Conservation (phyloP, 169 alveolate species). For the Plasmodium yoelii region DNA sequence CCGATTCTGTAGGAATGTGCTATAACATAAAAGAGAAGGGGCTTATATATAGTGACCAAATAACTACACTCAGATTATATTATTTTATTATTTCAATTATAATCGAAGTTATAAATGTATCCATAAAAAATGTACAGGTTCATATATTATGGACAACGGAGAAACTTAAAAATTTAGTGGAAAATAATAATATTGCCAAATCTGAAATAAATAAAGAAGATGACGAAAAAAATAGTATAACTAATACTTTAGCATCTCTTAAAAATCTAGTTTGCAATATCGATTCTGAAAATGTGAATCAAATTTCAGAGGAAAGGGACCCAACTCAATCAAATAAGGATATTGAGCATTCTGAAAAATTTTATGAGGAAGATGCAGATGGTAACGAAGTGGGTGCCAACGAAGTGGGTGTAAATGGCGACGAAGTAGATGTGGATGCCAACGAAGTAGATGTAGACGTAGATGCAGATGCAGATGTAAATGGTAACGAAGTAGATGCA, state of each 20-base stretch:
- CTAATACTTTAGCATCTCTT: slow-evolving; percentile 14
- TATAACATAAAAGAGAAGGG: slow-evolving; percentile 35
- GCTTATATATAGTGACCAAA: slow-evolving; percentile 40
- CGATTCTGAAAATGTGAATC: background rate
- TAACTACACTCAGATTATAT: slow-evolving; percentile 29
- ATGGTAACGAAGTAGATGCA: background rate
- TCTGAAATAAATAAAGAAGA: background rate
- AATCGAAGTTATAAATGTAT: slow-evolving; percentile 8
- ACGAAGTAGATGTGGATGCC: background rate
- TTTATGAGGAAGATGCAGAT: background rate
- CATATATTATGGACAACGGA: slow-evolving; percentile 47
- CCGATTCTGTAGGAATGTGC: slow-evolving; percentile 3
- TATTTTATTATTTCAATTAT: slow-evolving; percentile 23
- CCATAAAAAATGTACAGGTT: slow-evolving; percentile 13
- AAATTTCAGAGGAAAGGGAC: background rate
- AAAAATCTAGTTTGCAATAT: slow-evolving; percentile 31
- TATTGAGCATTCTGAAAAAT: background rate
- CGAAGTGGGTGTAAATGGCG: background rate
- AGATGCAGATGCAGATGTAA: too few species aligned
- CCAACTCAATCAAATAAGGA: background rate
- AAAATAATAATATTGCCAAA: slow-evolving; percentile 1
- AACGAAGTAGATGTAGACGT: background rate
- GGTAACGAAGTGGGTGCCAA: background rate
- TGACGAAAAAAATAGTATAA: slow-evolving; percentile 8
- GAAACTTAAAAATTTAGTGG: slow-evolving; percentile 6